Conservation (phyloP, 176 grass and related monocot species). For the Cocos nucifera region DNA sequence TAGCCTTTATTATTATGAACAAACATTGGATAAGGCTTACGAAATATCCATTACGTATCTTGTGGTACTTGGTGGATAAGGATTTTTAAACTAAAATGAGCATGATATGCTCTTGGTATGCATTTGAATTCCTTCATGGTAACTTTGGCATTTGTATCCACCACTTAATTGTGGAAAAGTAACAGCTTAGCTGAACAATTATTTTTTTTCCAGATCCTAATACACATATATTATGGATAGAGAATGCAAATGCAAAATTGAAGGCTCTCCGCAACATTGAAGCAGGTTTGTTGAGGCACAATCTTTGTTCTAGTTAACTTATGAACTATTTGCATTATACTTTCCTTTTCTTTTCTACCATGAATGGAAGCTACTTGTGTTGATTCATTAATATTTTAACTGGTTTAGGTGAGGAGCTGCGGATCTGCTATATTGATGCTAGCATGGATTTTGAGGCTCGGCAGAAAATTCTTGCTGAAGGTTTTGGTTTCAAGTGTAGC, state of each 20-base stretch:
- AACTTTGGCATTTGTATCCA: no score
- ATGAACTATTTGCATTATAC: no score
- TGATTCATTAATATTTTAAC: conserved; percentile 8
- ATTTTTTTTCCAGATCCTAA: conserved; percentile 61
- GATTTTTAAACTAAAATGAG: no score
- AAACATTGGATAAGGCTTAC: no score
- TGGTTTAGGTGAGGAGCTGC: conserved; percentile 60
- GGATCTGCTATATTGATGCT: conserved; percentile 86
- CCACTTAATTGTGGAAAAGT: background rate
- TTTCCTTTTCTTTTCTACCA: no score
- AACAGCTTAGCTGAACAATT: background rate
- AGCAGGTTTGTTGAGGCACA: conserved; percentile 32
- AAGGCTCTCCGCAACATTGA: conserved; percentile 60
- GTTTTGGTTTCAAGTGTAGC: conserved; percentile 63
- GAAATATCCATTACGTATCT: no score
- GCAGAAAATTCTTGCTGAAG: conserved; percentile 72
- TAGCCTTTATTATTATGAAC: no score
- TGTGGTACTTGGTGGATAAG: no score
- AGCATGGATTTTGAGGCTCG: conserved; percentile 66
- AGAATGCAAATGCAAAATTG: conserved; percentile 52
- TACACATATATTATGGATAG: conserved; percentile 74
- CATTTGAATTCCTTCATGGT: no score
- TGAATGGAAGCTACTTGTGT: no score
- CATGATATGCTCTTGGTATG: no score
- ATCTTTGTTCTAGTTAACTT: no score